Conservation (phyloP, 805 yeast genomes). For the Limtongozyma cylindracea region DNA sequence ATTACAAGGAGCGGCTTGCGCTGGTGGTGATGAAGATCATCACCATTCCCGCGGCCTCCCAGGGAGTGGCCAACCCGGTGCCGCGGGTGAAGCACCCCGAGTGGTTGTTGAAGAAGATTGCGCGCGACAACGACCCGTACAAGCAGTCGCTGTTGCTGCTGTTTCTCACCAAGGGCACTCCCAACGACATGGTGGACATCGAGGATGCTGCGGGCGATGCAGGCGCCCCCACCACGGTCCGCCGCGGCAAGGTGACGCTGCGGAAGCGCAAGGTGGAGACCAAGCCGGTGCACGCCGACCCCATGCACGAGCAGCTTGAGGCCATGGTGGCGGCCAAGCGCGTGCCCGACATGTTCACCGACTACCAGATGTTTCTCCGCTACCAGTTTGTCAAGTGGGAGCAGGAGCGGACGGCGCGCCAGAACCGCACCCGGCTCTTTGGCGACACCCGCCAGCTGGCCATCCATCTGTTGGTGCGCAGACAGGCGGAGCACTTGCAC, state of each 20-base stretch:
- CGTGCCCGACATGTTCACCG: constrained; percentile 43
- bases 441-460: constrained; percentile 34
- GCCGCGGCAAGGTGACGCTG: constrained; percentile 19
- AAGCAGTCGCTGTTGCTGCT: constrained; percentile 42
- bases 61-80: constrained; percentile 71
- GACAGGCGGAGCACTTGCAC: constrained; percentile 59
- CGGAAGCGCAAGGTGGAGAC: constrained; percentile 15
- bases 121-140: constrained; percentile 30
- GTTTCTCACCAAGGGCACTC: constrained; percentile 23
- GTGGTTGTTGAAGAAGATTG: constrained; percentile 56
- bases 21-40: constrained; percentile 88
- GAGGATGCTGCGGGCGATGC: constrained; percentile 37
- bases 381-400: constrained; percentile 83
- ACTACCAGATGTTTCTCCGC: constrained; percentile 39
- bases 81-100: constrained; percentile 88
- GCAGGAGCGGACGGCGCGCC: constrained; percentile 43
- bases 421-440: constrained; percentile 51
- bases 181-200: constrained; percentile 26
- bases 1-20: constrained; percentile 73
- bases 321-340: constrained; percentile 20
- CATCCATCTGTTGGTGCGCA: constrained; percentile 35
- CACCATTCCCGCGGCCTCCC: constrained; percentile 93
- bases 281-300: constrained; percentile 2
- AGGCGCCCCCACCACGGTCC: constrained; percentile 4
- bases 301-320: constrained; percentile 20